Conservation (phyloP, 768 basidiomycete species). For the Boletus vermiculosoides region DNA sequence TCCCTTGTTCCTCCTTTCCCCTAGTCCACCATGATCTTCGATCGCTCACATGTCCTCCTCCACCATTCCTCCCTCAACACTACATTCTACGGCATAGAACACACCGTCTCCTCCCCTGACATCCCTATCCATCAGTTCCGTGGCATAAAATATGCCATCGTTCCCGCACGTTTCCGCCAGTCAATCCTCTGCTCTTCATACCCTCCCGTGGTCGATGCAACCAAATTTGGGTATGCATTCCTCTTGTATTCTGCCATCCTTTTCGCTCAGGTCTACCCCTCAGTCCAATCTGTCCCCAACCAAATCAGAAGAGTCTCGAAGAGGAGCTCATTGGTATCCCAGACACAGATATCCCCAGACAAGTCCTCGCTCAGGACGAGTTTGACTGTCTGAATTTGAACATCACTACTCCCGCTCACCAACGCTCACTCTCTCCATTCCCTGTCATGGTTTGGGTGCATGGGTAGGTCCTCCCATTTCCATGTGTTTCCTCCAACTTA, state of each 20-base stretch:
- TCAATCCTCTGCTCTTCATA: constrained; percentile 61
- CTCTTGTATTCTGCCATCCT: constrained; percentile 7
- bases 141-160: constrained; percentile 74
- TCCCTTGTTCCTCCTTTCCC: not conserved
- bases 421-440: constrained; percentile 48
- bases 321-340: constrained; percentile 62
- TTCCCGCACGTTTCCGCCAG: constrained; percentile 75
- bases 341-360: constrained; percentile 50
- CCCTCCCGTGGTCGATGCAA: constrained; percentile 57
- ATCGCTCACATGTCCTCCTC: constrained; percentile 33
- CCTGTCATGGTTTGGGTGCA: constrained; percentile 90
- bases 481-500: constrained; percentile 19
- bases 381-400: constrained; percentile 80
- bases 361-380: constrained; percentile 62
- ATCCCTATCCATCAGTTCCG: constrained; percentile 66
- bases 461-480: constrained; percentile 49
- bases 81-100: constrained; percentile 64
- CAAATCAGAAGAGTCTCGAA: constrained; percentile 47
- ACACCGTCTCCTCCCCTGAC: constrained; percentile 55
- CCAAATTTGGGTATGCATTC: constrained; percentile 57
- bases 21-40: constrained; percentile 27
- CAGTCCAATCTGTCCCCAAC: constrained; percentile 78
- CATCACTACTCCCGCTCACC: constrained; percentile 69
- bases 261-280: constrained; percentile 2
- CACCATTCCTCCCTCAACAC: constrained; percentile 58